Evolutionary conservation across 768 basidiomycete genomes (phyloP).

Genomic region (Gloeophyllum trabeum): DNA sequence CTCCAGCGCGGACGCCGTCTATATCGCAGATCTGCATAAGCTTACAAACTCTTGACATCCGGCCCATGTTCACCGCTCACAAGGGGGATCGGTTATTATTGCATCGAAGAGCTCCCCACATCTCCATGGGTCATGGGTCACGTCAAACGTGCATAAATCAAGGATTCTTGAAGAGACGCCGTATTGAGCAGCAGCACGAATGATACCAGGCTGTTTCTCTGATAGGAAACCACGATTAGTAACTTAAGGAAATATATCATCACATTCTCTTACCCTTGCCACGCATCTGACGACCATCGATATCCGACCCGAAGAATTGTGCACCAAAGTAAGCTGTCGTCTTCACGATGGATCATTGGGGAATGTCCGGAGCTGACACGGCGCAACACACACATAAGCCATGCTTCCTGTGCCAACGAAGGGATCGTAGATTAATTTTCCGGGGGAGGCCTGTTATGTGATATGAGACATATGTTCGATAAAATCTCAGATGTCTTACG

Average conservation of each 20-base stretch:
- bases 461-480: background rate
- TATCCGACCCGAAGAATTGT: conserved; percentile 82
- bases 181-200: conserved; percentile 78
- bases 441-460: conserved; percentile 59
- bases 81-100: conserved; percentile 90
- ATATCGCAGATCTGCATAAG: conserved; percentile 1
- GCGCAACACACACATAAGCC: conserved; percentile 52
- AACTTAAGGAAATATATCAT: background rate
- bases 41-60: background rate
- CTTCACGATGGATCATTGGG: conserved; percentile 23
- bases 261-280: conserved; percentile 56
- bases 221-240: conserved; percentile 1
- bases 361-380: background rate
- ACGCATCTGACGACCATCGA: conserved; percentile 94
- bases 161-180: conserved; percentile 62
- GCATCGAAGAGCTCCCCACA: conserved; percentile 88
- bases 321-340: conserved; percentile 86
- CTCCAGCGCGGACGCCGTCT: conserved; percentile 91
- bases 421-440: conserved; percentile 89
- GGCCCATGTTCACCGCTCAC: conserved; percentile 30
- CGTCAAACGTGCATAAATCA: conserved; percentile 85
- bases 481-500: conserved; percentile 26
- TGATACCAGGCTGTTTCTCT: conserved; percentile 52
- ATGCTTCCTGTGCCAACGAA: conserved; percentile 92
- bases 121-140: conserved; percentile 86